phyloP scores from a whole-genome alignment of 2,329 filamentous ascomycete species.

The Calonectria fujianensis region DNA sequence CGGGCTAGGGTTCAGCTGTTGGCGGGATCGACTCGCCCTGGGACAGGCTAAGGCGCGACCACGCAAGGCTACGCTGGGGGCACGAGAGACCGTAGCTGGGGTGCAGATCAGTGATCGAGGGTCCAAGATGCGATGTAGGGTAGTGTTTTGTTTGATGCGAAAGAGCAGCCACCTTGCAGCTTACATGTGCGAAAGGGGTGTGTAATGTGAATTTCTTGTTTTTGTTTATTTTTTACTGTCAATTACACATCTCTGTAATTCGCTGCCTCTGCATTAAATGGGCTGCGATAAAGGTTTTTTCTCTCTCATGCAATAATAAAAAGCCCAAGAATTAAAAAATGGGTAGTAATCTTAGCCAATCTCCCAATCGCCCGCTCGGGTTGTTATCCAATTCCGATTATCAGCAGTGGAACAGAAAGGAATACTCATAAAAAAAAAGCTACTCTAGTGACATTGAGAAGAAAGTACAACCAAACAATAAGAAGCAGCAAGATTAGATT shows the following conservation, averaged over 20 bases:
- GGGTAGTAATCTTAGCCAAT: not conserved
- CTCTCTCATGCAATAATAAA: not conserved
- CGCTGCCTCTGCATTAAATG: not conserved
- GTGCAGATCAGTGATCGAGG: constrained; percentile 23
- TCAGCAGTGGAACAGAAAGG: not conserved
- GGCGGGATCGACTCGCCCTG: constrained; percentile 30
- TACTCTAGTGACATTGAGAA: not conserved
- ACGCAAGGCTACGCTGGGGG: constrained; percentile 34
- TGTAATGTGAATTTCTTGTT: not conserved
- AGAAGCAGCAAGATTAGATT: not conserved
- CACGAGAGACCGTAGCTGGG: constrained; percentile 12
- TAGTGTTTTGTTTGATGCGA: constrained; percentile 21
- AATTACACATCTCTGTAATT: not conserved
- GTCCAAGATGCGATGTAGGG: constrained; percentile 25
- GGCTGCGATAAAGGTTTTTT: not conserved
- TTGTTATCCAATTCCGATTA: not conserved
- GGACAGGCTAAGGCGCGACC: constrained; percentile 24
- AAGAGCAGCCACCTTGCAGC: not conserved
- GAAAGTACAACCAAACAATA: not conserved
- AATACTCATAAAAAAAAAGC: not conserved
- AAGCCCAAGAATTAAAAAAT: not conserved
- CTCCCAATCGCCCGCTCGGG: not conserved
- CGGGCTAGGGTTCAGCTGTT: constrained; percentile 25
- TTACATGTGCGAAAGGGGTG: not conserved
- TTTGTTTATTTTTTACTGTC: not conserved